Evolutionary conservation across 1,284 basidiomycete genomes (phyloP), one percentile per base, ranked within the genome.

Genomic region (Fistulina hepatica): DNA sequence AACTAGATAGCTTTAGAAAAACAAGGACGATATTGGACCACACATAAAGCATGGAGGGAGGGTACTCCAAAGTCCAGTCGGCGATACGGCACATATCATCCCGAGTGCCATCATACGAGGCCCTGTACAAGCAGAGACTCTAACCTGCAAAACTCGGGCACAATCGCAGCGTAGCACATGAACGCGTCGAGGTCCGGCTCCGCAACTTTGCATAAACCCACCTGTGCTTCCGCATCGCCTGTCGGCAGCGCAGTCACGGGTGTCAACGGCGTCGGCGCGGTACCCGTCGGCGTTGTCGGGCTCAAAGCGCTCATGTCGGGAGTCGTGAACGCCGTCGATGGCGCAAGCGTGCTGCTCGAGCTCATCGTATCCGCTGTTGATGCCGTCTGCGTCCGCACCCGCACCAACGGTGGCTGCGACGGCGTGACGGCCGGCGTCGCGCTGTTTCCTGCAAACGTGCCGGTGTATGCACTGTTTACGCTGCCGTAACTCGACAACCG

Each of bases 151-250:
- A 73, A 86, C 59, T 88, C 83, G 11, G 82, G 79, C n/a, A 86
- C 79, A 51, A 86, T 80, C 23, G 80, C 72, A 9, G 83, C 82
- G 55, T 88, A 88, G 2, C 76, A 72, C 72, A 83, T 72, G 60
- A 84, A 88, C 43, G 83, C 76, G 56, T 86, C 84, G 38, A 76
- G 60, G 52, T 88, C 84, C 15, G 81, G 72, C 45, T 88, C 84
- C 0, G 84, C 82, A 6, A 88, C 79, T 57, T 84, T 85, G 28
- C 72, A 77, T 32, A 85, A 57, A 6, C 83, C 83, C 26, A 81
- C 61, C 56, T 84, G 80, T 19, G 71, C 64, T 58, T 85, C 82
- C 6, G 64, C 61, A 46, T 85, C 81, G 3, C 67, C 64, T 2
- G 82, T 83, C 21, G 73, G 68, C 39, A 85, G 59, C 19, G 81